phyloP scores from a whole-genome alignment of 2,329 filamentous ascomycete species.

The Drechslera avenae region DNA sequence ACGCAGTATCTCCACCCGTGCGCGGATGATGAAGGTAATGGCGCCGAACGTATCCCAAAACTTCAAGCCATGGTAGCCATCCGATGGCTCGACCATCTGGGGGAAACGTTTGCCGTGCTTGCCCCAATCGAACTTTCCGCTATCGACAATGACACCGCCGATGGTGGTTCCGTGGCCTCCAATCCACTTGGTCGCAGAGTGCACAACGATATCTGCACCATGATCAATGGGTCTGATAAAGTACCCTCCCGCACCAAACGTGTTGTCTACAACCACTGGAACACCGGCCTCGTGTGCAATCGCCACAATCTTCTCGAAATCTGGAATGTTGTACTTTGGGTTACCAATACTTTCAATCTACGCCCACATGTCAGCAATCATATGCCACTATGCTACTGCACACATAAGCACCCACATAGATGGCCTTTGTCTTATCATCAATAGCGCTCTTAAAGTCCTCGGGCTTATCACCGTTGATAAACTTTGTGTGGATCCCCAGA shows the following conservation, averaged over 20 bases:
- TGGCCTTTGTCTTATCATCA: conserved; percentile 90
- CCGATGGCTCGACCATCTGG: conserved; percentile 85
- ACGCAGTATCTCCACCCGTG: conserved; percentile 86
- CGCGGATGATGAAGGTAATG: conserved; percentile 80
- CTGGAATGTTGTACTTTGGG: conserved; percentile 89
- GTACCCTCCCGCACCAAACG: conserved; percentile 91
- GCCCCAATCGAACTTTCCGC: conserved; percentile 93
- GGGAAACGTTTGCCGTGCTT: conserved; percentile 84
- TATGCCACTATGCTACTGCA: neutral
- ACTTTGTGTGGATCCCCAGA: conserved; percentile 87
- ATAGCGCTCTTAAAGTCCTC: conserved; percentile 81
- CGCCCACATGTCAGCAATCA: neutral
- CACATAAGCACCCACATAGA: conserved; percentile 65
- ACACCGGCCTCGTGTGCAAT: conserved; percentile 71
- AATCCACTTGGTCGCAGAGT: conserved; percentile 97
- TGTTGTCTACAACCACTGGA: conserved; percentile 77
- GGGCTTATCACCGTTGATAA: conserved; percentile 78
- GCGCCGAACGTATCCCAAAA: conserved; percentile 92
- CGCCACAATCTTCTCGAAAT: conserved; percentile 84
- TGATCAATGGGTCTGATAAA: conserved; percentile 85
- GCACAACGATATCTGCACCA: conserved; percentile 90
- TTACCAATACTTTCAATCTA: conserved; percentile 82
- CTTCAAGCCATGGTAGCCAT: conserved; percentile 89
- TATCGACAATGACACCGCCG: conserved; percentile 82
- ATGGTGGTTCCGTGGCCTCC: conserved; percentile 91